These are phyloP conservation scores for Pholiota microspora DNA, from an alignment of 768 basidiomycete species.

Conservation along the genomic window DNA sequence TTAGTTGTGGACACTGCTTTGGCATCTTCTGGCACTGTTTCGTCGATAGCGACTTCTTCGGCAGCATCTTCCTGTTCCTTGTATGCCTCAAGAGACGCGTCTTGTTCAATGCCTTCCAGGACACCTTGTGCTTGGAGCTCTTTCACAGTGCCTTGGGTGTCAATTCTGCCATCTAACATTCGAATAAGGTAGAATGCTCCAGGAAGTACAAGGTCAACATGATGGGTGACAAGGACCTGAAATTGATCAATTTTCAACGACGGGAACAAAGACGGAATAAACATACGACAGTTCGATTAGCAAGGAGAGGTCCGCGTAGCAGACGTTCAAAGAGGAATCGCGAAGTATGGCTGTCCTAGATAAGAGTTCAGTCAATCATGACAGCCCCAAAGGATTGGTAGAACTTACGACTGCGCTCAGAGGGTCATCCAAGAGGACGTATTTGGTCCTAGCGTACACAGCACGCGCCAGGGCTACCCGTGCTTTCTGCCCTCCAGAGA, in stretches of 20 bases:
- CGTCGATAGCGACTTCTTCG: slow-evolving; percentile 26
- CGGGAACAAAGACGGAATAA: neutral
- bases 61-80: slow-evolving; percentile 41
- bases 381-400: neutral
- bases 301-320: slow-evolving; percentile 30
- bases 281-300: slow-evolving; percentile 31
- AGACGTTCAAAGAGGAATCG: slow-evolving; percentile 31
- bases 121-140: slow-evolving; percentile 60
- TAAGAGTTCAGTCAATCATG: neutral
- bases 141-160: slow-evolving; percentile 65
- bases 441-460: slow-evolving; percentile 69
- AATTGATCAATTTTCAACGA: neutral
- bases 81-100: slow-evolving; percentile 44
- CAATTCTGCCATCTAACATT: slow-evolving; percentile 80
- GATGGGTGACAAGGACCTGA: slow-evolving; percentile 76
- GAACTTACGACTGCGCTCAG: slow-evolving; percentile 73
- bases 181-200: slow-evolving; percentile 71
- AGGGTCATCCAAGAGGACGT: slow-evolving; percentile 78
- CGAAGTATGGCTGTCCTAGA: slow-evolving; percentile 33
- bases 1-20: slow-evolving; percentile 37
- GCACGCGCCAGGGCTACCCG: slow-evolving; percentile 83
- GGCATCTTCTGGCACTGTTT: slow-evolving; percentile 16
- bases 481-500: slow-evolving; percentile 84
- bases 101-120: slow-evolving; percentile 22
- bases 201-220: slow-evolving; percentile 79